Evolutionary conservation across 768 basidiomycete genomes (phyloP), one percentile per base, ranked within the genome.

Genomic region (Basidioascus undulatus): DNA sequence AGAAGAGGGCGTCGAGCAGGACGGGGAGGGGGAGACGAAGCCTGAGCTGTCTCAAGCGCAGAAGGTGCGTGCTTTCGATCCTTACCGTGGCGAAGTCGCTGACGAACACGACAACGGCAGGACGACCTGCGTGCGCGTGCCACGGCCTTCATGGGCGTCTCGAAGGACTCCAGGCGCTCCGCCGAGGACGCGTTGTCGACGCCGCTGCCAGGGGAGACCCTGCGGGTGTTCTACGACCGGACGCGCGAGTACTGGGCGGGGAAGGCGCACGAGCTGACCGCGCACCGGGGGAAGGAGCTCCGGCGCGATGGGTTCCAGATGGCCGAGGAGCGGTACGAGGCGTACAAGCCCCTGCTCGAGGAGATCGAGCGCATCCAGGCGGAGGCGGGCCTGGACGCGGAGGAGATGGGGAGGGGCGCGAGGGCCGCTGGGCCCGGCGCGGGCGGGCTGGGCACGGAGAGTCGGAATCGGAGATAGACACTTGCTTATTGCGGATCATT

Each of bases 301-400:
- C 67, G 81, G 2, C 61, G 74, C 8, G 74, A 79, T 47, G 83
- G 76, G 3, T 87, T 89, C 53, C 62, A 63, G 3, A 59, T 81
- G 20, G 82, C 82, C 0, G 64, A 76, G 49, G 70, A 73, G 37
- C 65, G 69, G 32, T 87, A 82, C 47, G 78, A 59, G n/a, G 63
- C 62, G 27, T 89, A 89, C 53, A 79, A 82, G 51, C 84, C 82
- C 0, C 66, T 80, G 6, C 56, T 87, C 15, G 62, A 73, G 46
- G 78, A 86, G 53, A 75, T 84, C 3, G 80, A 82, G 53, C 74
- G 68, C 48, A 84, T 86, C 32, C 56, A 83, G 38, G 69, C 67
- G 9, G 80, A 81, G 49, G 82, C 84, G 0, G 83, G 81, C 0
- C 56, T 86, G 39, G 79, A 86, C 43, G 76, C 78, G 45, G 75